These are phyloP conservation scores for Phylloporus rhodoxanthus DNA, from an alignment of 768 basidiomycete genomes.

Conservation along the genomic window DNA sequence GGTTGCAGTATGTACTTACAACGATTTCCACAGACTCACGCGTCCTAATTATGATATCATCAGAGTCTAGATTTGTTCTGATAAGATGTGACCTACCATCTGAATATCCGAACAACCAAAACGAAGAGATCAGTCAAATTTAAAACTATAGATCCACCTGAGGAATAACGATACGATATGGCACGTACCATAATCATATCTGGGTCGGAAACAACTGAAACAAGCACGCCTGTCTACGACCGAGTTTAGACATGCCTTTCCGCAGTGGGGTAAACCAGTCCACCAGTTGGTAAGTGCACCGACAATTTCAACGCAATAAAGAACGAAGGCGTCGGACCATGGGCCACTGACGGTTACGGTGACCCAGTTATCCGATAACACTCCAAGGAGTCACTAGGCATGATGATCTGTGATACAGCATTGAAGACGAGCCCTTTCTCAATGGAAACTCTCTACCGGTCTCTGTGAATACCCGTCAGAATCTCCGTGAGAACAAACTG, in stretches of 20 bases:
- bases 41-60: not conserved
- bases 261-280: not conserved
- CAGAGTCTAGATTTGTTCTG: not conserved
- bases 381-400: not conserved
- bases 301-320: not conserved
- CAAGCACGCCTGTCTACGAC: too few species aligned
- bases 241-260: not conserved
- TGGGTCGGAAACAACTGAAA: not conserved
- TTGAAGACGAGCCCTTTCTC: not conserved
- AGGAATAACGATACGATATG: too few species aligned
- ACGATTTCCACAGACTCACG: not conserved
- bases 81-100: not conserved
- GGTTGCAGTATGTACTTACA: not conserved
- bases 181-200: too few species aligned
- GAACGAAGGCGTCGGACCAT: not conserved
- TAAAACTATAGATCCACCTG: not conserved
- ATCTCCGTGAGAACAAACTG: not conserved
- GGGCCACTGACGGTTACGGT: not conserved
- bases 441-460: not conserved
- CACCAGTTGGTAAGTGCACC: not conserved
- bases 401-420: not conserved
- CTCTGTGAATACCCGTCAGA: not conserved
- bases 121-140: not conserved
- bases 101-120: not conserved
- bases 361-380: not conserved